These are phyloP conservation scores for Vigna radiata DNA, from an alignment of 306 rosid species.

Conservation along the genomic window DNA sequence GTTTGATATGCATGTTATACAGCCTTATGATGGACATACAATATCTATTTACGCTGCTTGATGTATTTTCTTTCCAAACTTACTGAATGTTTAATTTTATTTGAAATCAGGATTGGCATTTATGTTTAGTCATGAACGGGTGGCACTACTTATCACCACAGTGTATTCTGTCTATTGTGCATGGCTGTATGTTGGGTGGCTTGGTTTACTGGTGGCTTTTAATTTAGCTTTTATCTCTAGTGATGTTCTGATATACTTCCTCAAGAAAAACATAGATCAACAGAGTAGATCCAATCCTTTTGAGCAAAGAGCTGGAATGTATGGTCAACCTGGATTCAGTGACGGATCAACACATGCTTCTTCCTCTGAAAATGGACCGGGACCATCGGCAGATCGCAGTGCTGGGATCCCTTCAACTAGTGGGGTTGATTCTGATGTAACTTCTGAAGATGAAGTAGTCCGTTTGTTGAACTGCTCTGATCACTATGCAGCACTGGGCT, in stretches of 20 bases:
- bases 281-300: slow-evolving; percentile 66
- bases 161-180: slow-evolving; percentile 85
- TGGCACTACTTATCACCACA: slow-evolving; percentile 75
- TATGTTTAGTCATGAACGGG: slow-evolving; percentile 70
- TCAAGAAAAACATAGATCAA: slow-evolving; percentile 78
- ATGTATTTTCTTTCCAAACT: slow-evolving; percentile 38
- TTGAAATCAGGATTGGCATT: slow-evolving; percentile 83
- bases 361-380: slow-evolving; percentile 71
- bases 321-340: slow-evolving; percentile 66
- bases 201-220: slow-evolving; percentile 75
- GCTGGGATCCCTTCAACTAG: slow-evolving; percentile 89
- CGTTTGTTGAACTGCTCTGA: slow-evolving; percentile 91
- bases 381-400: slow-evolving; percentile 69
- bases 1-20: slow-evolving; percentile 6
- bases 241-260: slow-evolving; percentile 78
- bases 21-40: slow-evolving; percentile 9
- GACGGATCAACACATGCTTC: slow-evolving; percentile 69
- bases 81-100: slow-evolving; percentile 48
- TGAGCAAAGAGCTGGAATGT: slow-evolving; percentile 81
- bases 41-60: slow-evolving; percentile 4
- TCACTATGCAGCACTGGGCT: slow-evolving; percentile 87
- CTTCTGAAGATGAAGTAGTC: slow-evolving; percentile 93
- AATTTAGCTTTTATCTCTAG: slow-evolving; percentile 91
- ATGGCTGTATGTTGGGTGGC: slow-evolving; percentile 92
- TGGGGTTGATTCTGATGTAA: slow-evolving; percentile 76